Evolutionary conservation across 768 basidiomycete genomes (phyloP).

Genomic region (Flagelloscypha sp.): DNA sequence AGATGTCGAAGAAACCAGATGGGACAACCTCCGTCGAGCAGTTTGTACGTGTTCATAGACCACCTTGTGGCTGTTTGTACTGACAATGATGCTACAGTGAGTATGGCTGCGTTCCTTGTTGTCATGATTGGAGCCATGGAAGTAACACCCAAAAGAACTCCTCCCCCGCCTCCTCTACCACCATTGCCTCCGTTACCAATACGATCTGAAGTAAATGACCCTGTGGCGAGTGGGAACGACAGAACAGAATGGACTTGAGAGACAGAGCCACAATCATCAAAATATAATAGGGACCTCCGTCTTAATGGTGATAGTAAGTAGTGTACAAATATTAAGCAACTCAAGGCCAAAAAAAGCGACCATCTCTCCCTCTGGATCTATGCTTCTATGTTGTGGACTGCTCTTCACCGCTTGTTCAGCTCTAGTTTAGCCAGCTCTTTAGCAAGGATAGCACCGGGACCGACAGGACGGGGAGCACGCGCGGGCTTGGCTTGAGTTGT

Average conservation of each 20-base stretch:
- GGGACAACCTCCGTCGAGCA: conserved; percentile 82
- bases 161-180: conserved; percentile 17
- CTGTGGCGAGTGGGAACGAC: not conserved
- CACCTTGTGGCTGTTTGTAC: conserved; percentile 5
- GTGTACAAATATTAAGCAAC: too few relatives aligned
- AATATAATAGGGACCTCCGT: not conserved
- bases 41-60: conserved; percentile 45
- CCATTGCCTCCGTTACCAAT: conserved; percentile 18
- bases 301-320: too few relatives aligned
- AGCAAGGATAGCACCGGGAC: too few relatives aligned
- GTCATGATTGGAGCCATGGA: conserved; percentile 67
- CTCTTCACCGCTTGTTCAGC: too few relatives aligned
- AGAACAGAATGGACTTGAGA: not conserved
- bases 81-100: conserved; percentile 29
- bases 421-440: too few relatives aligned
- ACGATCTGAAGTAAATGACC: too few relatives aligned
- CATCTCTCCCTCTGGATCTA: conserved; percentile 2
- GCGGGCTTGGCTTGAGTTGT: too few relatives aligned
- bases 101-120: conserved; percentile 58
- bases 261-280: not conserved
- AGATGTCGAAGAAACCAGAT: conserved; percentile 76
- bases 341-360: too few relatives aligned
- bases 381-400: too few relatives aligned
- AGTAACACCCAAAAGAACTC: conserved; percentile 37
- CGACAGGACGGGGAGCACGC: too few relatives aligned